Base-by-base conservation (phyloP, 148 eudicot species). In the Persicaria tinctoria region DNA sequence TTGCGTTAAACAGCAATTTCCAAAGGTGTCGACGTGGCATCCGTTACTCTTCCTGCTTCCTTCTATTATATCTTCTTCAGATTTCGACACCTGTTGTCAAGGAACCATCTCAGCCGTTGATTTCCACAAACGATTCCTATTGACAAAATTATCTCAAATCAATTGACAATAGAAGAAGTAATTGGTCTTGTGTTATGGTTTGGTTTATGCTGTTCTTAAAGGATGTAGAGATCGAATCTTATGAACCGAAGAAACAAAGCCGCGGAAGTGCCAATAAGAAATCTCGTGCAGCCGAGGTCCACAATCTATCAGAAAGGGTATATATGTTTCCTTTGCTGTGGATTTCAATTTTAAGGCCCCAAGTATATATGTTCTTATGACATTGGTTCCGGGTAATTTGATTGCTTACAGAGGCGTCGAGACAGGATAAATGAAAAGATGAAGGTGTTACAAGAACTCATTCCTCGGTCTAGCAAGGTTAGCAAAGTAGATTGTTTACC, bases 271-370 rank as follows among this genome's bases (percentile, higher is more conserved):
- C 87, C 62, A 74, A 90, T 47, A 93, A 87, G 88, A 83, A 91
- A 83, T 80, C 98, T 68, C 98, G 98, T 73, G 93, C 98, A 78
- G 97, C 98, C 13, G 95, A 93, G 82, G 98, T 89, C 70, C 98
- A 91, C 76, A 93, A 89, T 80, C 93, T 88, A 49, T 93, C 98
- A 13, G 98, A 89, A 70, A 84, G 97, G 88, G 98, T 93, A 56
- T n/a, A n/a, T n/a, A 23, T 54, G 88, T 81, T 53, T 54, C 51
- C 23, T 56, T 60, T 63, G 6, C 0, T 13, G 4, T 3, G 27
- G 6, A 32, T 60, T 32, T 32, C 41, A 32, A 5, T 55, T 2
- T 2, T 60, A 6, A 14, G 11, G 10, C 5, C 16, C 20, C 3
- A 10, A 27, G 27, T 8, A 49, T 49, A 49, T 38, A 10, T 27